phyloP scores from a whole-genome alignment of 768 basidiomycete genomes.

The Boletales sp. region DNA sequence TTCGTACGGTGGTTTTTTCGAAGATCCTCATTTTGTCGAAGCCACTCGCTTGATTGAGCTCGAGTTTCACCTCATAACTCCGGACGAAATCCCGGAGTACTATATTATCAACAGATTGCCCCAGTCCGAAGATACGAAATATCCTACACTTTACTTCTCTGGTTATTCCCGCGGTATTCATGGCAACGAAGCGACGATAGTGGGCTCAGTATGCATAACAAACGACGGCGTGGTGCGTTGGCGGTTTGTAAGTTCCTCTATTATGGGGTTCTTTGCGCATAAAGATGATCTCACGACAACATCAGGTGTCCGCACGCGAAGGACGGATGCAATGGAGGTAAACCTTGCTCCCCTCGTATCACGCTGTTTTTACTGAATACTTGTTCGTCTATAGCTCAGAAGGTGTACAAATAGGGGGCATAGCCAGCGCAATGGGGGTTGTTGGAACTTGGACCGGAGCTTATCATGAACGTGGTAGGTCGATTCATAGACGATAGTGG shows the following conservation, averaged over 20 bases:
- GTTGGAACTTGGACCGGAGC: constrained; percentile 68
- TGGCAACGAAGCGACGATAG: constrained; percentile 41
- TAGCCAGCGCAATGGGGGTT: constrained; percentile 63
- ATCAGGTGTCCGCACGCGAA: constrained; percentile 53
- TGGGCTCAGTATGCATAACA: constrained; percentile 50
- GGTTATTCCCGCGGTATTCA: constrained; percentile 43
- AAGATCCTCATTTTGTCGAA: constrained; percentile 53
- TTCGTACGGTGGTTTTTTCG: constrained; percentile 41
- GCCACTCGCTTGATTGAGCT: constrained; percentile 62
- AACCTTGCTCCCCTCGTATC: constrained; percentile 11
- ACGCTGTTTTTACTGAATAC: background rate
- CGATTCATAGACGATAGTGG: background rate
- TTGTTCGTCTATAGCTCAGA: constrained; percentile 45
- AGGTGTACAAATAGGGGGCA: constrained; percentile 62
- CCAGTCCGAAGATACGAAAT: constrained; percentile 22
- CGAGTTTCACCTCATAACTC: constrained; percentile 45
- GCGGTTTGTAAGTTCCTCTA: constrained; percentile 51
- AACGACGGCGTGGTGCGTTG: constrained; percentile 46
- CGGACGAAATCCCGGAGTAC: constrained; percentile 15
- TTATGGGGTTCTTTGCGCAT: background rate
- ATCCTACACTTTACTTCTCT: constrained; percentile 45
- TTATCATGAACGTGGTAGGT: constrained; percentile 50
- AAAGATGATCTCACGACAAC: constrained; percentile 7
- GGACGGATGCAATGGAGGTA: constrained; percentile 59
- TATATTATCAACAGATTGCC: constrained; percentile 21